Base-by-base conservation (phyloP, 371 early-diverging fungal genomes). In the Apophysomyces ossiformis region DNA sequence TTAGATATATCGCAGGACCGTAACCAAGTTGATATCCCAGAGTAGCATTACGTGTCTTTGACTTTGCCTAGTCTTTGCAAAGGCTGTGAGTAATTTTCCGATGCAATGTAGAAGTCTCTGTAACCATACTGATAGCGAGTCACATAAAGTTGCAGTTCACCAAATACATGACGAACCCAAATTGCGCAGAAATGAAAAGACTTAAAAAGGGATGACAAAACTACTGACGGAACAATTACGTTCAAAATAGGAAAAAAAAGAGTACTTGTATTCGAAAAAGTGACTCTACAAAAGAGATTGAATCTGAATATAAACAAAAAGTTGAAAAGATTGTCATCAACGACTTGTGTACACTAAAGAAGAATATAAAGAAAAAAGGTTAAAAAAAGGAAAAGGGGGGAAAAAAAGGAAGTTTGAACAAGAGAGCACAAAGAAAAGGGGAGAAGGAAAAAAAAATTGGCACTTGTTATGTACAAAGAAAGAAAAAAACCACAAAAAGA, bases 231-330 rank as follows among this genome's bases (percentile, higher is more conserved):
- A 16, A 47, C 47, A 47, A 47, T 18, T 2, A 5, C 47, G 16
- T n/a, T 47, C 7, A 47, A 18, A n/a, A 5, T n/a, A 7, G n/a
- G 47, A 47, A 47, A 47, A 47, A 47, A 47, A 47, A 47, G 18
- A 47, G 18, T 16, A 18, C 21, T 21, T 50, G 21, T 50, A 21
- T 50, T 50, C 5, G 8, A 21, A 5, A 13, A 4, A 21, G 21
- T 50, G 21, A 50, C 54, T 50, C 54, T 50, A 50, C 54, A 50
- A 50, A 21, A 21, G 1, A 8, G 5, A 47, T 8, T 8, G 41
- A 15, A 15, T 47, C 54, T 50, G 54, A 21, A 50, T 50, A 50
- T 50, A 26, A 50, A 50, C 54, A 50, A 50, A 50, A 32, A 32
- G 21, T 7, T 18, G 6, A 45, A 18, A 50, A 50, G 21, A 21